Base-by-base conservation (phyloP, 2,329 filamentous ascomycete genomes). In the Pyrenochaeta sp. region DNA sequence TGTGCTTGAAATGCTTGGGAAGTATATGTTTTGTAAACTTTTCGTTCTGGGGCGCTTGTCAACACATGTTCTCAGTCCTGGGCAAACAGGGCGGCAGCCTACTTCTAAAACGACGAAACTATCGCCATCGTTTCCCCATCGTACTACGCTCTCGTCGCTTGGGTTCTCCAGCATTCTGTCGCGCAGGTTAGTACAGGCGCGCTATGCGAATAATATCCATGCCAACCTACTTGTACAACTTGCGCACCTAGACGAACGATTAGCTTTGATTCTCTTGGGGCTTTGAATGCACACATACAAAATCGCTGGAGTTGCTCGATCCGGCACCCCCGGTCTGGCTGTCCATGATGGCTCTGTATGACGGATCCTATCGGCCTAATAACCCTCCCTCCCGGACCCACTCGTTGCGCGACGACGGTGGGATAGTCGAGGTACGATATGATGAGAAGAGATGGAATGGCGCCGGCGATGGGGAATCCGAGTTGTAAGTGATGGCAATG, bases 1-100 rank as follows among this genome's bases (percentile, higher is more conserved):
- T 96, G 79, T 98, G 95, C 78, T 99, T 99, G 83, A 99, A 99
- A 71, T 98, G 92, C 74, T 98, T 97, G 2, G 95, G 95, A 14
- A 99, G 86, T 67, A 99, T 96, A 33, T 91, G 90, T 75, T 97
- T 97, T 18, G 95, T 98, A 72, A 99, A 99, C 76, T 96, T 97
- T 76, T 98, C 94, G 76, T 96, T 96, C 94, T 97, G 75, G 23
- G 43, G 37, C 32, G 12, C 14, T 32, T 14, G 55, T 74, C 50
- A 72, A 61, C 45, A n/a, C 44, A 39, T 12, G 23, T 23, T 17
- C 15, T 36, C 17, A 18, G 17, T 7, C n/a, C n/a, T 32, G 29
- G 42, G 27, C 47, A 23, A 20, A 35, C 30, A 11, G 30, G 23
- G 41, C 42, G 42, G 21, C 29, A 50, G 62, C 73, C 57, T 83